A percentile compares a stretch with the other conserved stretches of the same genome.
Conservation (phyloP, 208 protist genomes). For the Leptomonas seymouri region DNA sequence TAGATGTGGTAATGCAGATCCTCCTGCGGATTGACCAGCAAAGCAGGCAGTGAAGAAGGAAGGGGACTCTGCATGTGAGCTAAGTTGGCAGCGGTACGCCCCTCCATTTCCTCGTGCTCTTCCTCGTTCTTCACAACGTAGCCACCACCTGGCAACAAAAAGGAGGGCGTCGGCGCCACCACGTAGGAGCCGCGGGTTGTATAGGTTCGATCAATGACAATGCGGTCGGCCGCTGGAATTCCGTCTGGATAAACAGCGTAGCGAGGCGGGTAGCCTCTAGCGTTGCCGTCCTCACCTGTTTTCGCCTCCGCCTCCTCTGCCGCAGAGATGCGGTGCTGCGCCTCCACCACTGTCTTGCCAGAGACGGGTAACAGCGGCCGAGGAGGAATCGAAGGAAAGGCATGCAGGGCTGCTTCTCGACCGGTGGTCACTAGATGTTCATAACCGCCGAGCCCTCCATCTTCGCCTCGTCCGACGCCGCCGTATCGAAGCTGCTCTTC, state of each 20-base stretch:
- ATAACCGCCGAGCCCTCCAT: background rate
- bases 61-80: background rate
- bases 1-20: conserved; percentile 53
- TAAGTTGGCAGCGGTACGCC: background rate
- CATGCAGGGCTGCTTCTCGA: background rate
- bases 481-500: conserved; percentile 28
- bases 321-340: conserved; percentile 37
- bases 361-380: conserved; percentile 59
- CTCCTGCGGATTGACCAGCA: conserved; percentile 29
- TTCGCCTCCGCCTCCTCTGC: background rate
- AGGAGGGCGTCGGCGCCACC: background rate
- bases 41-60: background rate
- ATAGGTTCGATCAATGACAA: conserved; percentile 61
- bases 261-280: conserved; percentile 1
- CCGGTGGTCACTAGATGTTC: background rate
- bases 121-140: background rate
- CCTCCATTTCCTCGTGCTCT: background rate
- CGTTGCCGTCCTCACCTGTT: background rate
- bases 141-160: too few relatives aligned
- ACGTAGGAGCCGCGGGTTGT: conserved; percentile 40
- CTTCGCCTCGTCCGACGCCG: background rate
- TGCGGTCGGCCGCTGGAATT: conserved; percentile 32
- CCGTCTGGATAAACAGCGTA: conserved; percentile 30
- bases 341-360: conserved; percentile 39
- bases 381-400: conserved; percentile 35